Percentiles rank a stretch among this genome's conserved stretches.
Evolutionary conservation across 2,329 filamentous ascomycete species (phyloP).

Genomic region (Aspergillus awamori): DNA sequence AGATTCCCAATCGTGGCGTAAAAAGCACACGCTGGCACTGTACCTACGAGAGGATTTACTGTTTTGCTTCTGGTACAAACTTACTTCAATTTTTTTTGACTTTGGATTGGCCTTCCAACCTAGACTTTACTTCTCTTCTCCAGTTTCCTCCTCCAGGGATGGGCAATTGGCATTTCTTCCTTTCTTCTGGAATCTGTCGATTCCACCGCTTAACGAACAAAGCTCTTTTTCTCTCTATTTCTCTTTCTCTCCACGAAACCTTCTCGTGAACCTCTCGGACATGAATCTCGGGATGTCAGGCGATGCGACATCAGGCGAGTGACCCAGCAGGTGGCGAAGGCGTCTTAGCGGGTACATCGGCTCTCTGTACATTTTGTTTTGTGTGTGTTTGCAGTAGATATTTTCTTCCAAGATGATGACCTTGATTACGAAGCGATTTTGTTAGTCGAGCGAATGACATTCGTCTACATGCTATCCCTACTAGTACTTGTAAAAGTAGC

Average conservation of each 20-base stretch:
- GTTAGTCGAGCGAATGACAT: background rate
- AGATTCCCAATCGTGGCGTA: constrained; percentile 23
- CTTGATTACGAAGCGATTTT: constrained; percentile 16
- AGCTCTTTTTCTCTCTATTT: constrained; percentile 14
- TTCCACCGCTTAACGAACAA: constrained; percentile 18
- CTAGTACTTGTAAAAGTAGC: background rate
- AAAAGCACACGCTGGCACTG: constrained; percentile 29
- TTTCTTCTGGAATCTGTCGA: constrained; percentile 9
- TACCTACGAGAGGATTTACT: constrained; percentile 26
- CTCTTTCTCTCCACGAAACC: constrained; percentile 2
- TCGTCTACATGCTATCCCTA: background rate
- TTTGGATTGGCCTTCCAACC: constrained; percentile 2
- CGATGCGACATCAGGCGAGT: background rate
- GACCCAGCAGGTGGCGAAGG: background rate
- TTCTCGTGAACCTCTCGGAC: constrained; percentile 8
- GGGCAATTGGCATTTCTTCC: constrained; percentile 12
- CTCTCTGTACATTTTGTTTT: constrained; percentile 6
- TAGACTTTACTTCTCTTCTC: constrained; percentile 17
- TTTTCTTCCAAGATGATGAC: constrained; percentile 9
- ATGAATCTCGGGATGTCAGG: constrained; percentile 17
- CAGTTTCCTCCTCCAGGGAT: background rate
- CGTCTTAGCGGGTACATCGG: constrained; percentile 1
- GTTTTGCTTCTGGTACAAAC: constrained; percentile 26
- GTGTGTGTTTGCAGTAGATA: constrained; percentile 9
- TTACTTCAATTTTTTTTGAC: constrained; percentile 5